Evolutionary conservation across 148 eudicot species (phyloP).

Genomic region (Persicaria tinctoria): DNA sequence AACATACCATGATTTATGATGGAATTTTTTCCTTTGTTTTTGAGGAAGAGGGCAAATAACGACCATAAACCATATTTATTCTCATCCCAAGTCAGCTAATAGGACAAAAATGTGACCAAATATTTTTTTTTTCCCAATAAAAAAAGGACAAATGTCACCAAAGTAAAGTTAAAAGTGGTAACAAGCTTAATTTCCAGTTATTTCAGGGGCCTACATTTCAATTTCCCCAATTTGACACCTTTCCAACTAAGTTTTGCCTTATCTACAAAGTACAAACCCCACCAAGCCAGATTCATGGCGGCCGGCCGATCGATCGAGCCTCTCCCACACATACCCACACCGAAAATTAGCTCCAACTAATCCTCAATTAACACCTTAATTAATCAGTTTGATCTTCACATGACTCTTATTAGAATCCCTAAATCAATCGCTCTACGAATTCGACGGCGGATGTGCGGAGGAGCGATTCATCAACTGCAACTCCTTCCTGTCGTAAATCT

Average conservation of each 20-base stretch:
- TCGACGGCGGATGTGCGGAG: neutral
- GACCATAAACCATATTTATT: slow-evolving; percentile 5
- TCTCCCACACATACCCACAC: neutral
- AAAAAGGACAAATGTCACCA: slow-evolving; percentile 6
- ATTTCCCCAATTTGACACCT: neutral
- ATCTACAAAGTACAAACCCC: neutral
- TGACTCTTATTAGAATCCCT: slow-evolving; percentile 3
- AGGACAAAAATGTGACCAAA: neutral
- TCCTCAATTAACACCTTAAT: neutral
- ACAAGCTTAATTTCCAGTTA: slow-evolving; percentile 11
- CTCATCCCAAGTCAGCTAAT: neutral
- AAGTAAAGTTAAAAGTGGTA: neutral
- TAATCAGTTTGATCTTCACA: neutral
- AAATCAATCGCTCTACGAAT: neutral
- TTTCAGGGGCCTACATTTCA: slow-evolving; percentile 13
- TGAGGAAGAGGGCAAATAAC: neutral
- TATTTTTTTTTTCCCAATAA: neutral
- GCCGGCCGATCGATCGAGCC: slow-evolving; percentile 9
- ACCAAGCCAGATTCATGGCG: neutral
- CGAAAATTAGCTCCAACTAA: neutral
- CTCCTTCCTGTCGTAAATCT: slow-evolving; percentile 27
- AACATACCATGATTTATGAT: too few species aligned
- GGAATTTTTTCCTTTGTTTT: neutral
- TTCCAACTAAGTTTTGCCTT: neutral
- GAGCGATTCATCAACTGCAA: slow-evolving; percentile 28